Base-by-base conservation (phyloP, 306 rosid species). In the Datisca glomerata region DNA sequence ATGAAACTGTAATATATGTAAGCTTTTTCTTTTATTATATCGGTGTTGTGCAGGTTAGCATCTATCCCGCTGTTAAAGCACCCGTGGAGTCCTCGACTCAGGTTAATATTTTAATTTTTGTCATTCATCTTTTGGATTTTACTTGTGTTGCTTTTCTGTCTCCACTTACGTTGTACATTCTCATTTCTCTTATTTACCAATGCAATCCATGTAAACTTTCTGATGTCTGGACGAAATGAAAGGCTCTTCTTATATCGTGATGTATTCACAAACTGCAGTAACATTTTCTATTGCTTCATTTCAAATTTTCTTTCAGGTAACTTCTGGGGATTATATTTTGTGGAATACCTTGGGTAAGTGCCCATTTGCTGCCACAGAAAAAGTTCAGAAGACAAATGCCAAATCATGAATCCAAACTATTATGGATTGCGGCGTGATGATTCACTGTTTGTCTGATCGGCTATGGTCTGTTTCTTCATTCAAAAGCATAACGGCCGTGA, bases 321-420 rank as follows among this genome's bases (percentile, higher is more conserved):
- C 75, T 31, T 66, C 84, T 18, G 95, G 95, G 49, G 93, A 84
- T 42, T 89, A 84, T 54, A 89, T 84, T 51, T 51, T 89, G 72
- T 84, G 98, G 98, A 89, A 89, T 61, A 84, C 95, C 22, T 78
- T 77, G 51, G 91, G 89, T 21, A 76, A 72, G 54, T 89, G 95
- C 65, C 95, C 93, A 50, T 76, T 18, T 31, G 36, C n/a, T 31
- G 36, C 36, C n/a, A 31, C 36, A 12, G 53, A 59, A 42, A 64
- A 59, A 42, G 57, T 40, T 28, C 69, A 71, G 49, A 39, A 52
- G 28, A 18, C 17, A 51, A 38, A 51, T 38, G 35, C 37, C 36
- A 8, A 25, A 25, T 25, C 31, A 25, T n/a, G n/a, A n/a, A n/a
- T n/a, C n/a, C n/a, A n/a, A n/a, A n/a, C n/a, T n/a, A n/a, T n/a